phyloP scores from a whole-genome alignment of 1,139 yeast species.

The Maudiozyma humilis region DNA sequence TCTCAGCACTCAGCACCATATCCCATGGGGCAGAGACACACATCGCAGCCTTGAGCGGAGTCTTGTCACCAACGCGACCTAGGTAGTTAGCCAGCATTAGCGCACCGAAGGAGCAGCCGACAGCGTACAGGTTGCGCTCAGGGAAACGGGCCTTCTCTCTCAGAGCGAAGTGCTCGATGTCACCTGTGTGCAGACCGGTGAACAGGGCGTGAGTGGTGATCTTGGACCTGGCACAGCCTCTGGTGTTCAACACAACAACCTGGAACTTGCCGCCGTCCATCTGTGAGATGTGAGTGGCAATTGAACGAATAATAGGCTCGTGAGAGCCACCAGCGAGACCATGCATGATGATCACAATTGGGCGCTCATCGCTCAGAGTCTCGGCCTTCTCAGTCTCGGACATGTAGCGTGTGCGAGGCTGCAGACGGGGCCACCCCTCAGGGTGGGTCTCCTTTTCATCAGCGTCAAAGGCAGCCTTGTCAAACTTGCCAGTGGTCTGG shows the following conservation, averaged over 20 bases:
- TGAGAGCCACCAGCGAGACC: conserved; percentile 93
- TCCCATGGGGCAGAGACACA: conserved; percentile 83
- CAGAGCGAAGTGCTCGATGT: conserved; percentile 52
- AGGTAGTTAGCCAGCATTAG: conserved; percentile 68
- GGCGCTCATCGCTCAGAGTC: conserved; percentile 38
- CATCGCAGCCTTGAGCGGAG: conserved; percentile 55
- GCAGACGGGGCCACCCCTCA: conserved; percentile 64
- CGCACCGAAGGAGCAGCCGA: conserved; percentile 88
- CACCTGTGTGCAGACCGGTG: conserved; percentile 68
- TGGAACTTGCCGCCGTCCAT: conserved; percentile 40
- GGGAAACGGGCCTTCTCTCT: conserved; percentile 53
- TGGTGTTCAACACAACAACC: conserved; percentile 63
- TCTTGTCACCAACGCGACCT: conserved; percentile 56
- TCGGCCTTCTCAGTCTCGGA: conserved; percentile 41
- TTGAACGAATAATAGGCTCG: conserved; percentile 73
- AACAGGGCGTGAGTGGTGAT: conserved; percentile 69
- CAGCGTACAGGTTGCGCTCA: conserved; percentile 61
- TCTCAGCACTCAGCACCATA: conserved; percentile 48
- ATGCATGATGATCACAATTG: conserved; percentile 65
- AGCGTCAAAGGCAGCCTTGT: conserved; percentile 41
- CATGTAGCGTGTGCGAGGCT: conserved; percentile 70
- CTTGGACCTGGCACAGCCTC: conserved; percentile 84
- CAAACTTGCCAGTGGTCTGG: conserved; percentile 13
- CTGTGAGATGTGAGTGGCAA: conserved; percentile 32
- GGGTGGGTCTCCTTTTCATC: conserved; percentile 50